A percentile compares a stretch with the other conserved stretches of the same genome.
These are phyloP conservation scores for Mucor piriformis DNA, from an alignment of 371 early-diverging fungal genomes.

Conservation along the genomic window DNA sequence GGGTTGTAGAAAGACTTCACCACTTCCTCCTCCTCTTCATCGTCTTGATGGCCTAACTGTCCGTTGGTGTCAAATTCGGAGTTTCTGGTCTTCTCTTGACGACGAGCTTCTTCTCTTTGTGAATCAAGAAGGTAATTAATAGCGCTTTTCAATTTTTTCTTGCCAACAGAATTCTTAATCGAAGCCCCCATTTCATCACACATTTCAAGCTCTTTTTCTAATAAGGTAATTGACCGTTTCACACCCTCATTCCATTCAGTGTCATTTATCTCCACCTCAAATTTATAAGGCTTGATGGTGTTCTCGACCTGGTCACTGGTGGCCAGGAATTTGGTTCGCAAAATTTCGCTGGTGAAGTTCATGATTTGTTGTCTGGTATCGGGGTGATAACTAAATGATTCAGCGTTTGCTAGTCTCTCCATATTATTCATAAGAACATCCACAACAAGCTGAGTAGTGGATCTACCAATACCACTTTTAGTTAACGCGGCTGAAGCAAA, in stretches of 20 bases:
- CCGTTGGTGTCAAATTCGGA: slow-evolving; percentile 24
- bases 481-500: slow-evolving; percentile 84
- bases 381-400: slow-evolving; percentile 87
- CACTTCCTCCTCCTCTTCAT: slow-evolving; percentile 47
- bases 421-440: slow-evolving; percentile 85
- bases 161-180: slow-evolving; percentile 79
- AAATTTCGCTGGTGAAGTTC: slow-evolving; percentile 79
- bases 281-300: slow-evolving; percentile 97
- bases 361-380: slow-evolving; percentile 81
- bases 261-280: slow-evolving; percentile 90
- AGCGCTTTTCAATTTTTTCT: slow-evolving; percentile 82
- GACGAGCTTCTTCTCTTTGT: slow-evolving; percentile 57
- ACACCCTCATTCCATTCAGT: slow-evolving; percentile 92
- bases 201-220: slow-evolving; percentile 80
- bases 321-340: slow-evolving; percentile 82
- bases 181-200: slow-evolving; percentile 71
- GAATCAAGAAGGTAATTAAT: slow-evolving; percentile 66
- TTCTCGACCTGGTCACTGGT: slow-evolving; percentile 97
- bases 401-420: slow-evolving; percentile 75
- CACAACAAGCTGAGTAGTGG: slow-evolving; percentile 89
- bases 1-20: slow-evolving; percentile 67
- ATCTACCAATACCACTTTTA: slow-evolving; percentile 91
- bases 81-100: slow-evolving; percentile 43
- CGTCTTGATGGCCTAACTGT: slow-evolving; percentile 7
- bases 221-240: slow-evolving; percentile 69